A percentile compares a stretch with the other conserved stretches of the same genome.
Evolutionary conservation across 2,329 filamentous ascomycete species (phyloP).

Genomic region (Fusarium decemcellulare): DNA sequence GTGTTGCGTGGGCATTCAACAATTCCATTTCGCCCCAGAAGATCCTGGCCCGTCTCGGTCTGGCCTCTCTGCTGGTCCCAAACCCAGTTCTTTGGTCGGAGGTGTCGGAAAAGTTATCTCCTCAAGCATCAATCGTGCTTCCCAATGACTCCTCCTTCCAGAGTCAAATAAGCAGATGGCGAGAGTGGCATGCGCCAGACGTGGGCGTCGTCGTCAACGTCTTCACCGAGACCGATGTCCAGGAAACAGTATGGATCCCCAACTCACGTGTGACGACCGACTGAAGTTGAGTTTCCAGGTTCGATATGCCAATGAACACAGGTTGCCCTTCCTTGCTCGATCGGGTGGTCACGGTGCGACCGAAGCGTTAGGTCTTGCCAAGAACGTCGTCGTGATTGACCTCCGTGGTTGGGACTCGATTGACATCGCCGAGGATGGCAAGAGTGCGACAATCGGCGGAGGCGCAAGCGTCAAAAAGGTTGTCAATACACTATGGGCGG

Average conservation of each 20-base stretch:
- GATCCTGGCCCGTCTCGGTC: constrained; percentile 14
- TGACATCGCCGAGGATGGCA: neutral
- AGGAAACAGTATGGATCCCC: constrained; percentile 18
- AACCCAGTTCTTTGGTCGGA: constrained; percentile 14
- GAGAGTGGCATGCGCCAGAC: constrained; percentile 33
- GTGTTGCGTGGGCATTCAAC: constrained; percentile 20
- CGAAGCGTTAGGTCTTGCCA: constrained; percentile 21
- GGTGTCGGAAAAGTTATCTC: constrained; percentile 20
- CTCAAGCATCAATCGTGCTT: constrained; percentile 16
- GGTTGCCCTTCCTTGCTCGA: constrained; percentile 22
- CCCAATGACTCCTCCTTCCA: constrained; percentile 1
- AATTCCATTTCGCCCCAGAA: constrained; percentile 6
- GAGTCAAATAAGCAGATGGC: constrained; percentile 19
- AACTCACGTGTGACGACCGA: accelerated
- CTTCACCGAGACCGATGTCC: constrained; percentile 27
- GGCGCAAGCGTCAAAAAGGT: constrained; percentile 30
- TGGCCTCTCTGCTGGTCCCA: constrained; percentile 11
- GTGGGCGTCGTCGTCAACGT: constrained; percentile 19
- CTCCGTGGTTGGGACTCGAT: constrained; percentile 11
- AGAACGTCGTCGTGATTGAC: constrained; percentile 27
- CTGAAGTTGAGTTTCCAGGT: constrained; percentile 14
- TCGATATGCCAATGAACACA: constrained; percentile 24
- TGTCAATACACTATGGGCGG: constrained; percentile 11
- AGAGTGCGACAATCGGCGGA: constrained; percentile 12
- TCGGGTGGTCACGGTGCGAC: constrained; percentile 34